A percentile compares a stretch with the other conserved stretches of the same genome.
Evolutionary conservation across 208 protist genomes (phyloP).

Genomic region (Trypanosoma melophagium): DNA sequence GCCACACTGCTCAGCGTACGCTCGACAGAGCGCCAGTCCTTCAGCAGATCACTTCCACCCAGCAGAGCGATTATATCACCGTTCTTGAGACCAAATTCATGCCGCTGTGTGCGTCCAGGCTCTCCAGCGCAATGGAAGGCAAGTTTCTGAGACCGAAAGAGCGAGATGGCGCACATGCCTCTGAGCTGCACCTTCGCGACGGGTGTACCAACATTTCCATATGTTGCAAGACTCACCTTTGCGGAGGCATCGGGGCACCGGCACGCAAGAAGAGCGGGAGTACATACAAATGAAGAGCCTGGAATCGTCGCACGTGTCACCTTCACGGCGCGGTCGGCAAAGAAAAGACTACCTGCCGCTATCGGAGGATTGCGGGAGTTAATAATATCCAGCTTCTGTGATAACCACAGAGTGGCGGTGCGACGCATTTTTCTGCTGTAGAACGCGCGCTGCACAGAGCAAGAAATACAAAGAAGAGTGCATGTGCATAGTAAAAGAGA

Average conservation of each 20-base stretch:
- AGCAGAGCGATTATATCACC: conserved; percentile 66
- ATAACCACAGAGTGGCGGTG: not conserved
- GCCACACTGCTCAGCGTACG: conserved; percentile 26
- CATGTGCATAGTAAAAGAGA: conserved; percentile 24
- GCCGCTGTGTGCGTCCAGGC: conserved; percentile 29
- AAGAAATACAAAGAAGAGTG: conserved; percentile 12
- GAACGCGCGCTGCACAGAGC: conserved; percentile 8
- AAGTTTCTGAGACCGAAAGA: conserved; percentile 50
- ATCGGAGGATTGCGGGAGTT: not conserved
- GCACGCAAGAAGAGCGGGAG: conserved; percentile 45
- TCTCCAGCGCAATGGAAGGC: conserved; percentile 70
- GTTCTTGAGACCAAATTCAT: conserved; percentile 46
- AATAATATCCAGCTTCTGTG: not conserved
- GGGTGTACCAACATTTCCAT: conserved; percentile 6
- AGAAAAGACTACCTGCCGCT: conserved; percentile 36
- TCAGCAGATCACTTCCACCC: conserved; percentile 33
- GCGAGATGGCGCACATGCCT: conserved; percentile 46
- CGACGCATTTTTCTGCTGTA: conserved; percentile 15
- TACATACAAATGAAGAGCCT: conserved; percentile 60
- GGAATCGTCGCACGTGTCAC: conserved; percentile 31
- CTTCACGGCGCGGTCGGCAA: conserved; percentile 81
- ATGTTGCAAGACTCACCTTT: conserved; percentile 28
- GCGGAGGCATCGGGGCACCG: conserved; percentile 35
- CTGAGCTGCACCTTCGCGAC: conserved; percentile 40
- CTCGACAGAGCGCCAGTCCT: conserved; percentile 31